Base-by-base conservation (phyloP, 202 grass and related monocot species). In the Zizania palustris region DNA sequence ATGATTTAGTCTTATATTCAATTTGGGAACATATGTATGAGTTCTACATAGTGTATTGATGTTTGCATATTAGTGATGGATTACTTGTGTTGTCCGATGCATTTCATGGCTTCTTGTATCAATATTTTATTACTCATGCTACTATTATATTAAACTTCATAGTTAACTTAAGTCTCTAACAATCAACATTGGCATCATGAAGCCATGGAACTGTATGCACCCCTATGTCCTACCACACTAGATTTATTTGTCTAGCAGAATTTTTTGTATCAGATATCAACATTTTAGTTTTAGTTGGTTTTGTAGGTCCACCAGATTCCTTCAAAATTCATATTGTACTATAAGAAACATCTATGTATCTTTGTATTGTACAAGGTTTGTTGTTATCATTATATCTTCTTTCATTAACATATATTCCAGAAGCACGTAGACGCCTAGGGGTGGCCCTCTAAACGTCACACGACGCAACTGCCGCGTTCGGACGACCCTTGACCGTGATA, bases 1-100 rank as follows among this genome's bases (percentile, higher is more conserved):
- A n/a, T 57, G 36, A 55, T 72, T 38, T 40, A 56, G 20, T 69
- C 45, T 15, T 56, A 4, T 79, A 38, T 49, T 78, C 65, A 37
- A 71, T 45, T 28, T 48, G 7, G 11, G 16, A 65, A 72, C 0
- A 11, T 21, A 0, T 50, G 0, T 62, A 11, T 37, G 7, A 37
- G 11, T 45, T 49, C 5, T 28, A 7, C 51, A 20, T 20, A 19
- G n/a, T 9, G n/a, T 7, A 20, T 55, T 55, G 16, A 6, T 19
- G 50, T 54, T 54, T 54, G 50, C 18, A 16, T 19, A n/a, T 54
- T 54, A 19, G 50, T 54, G 50, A 54, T 19, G 50, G 16, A 54
- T 8, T 15, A 19, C 6, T 55, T 55, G 6, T 55, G 51, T 55
- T 20, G 51, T 20, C 16, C n/a, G 3, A 55, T 55, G 0, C 9